A percentile compares a stretch with the other conserved stretches of the same genome.
These are phyloP conservation scores for Dictyostelium brefeldianum DNA, from an alignment of 78 protist species.

Conservation along the genomic window DNA sequence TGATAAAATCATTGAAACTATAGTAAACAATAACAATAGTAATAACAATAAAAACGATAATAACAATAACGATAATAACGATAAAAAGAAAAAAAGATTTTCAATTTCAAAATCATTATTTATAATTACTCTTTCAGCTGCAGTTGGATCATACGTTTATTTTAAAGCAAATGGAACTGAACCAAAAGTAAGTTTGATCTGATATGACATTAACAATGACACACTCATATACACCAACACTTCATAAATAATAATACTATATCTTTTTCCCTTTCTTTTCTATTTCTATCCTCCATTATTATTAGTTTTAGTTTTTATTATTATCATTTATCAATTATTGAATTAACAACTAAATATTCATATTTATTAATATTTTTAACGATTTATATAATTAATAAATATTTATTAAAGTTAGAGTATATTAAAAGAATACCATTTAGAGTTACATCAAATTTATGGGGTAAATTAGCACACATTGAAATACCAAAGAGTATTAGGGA, in stretches of 20 bases:
- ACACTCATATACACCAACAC: no score
- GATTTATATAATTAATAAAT: not conserved
- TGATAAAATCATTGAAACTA: not conserved
- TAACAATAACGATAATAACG: not conserved
- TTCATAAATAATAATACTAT: not conserved
- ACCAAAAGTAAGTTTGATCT: constrained; percentile 16
- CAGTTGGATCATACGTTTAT: not conserved
- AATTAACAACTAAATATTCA: not conserved
- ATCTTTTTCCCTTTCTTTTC: not conserved
- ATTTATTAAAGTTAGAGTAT: constrained; percentile 37
- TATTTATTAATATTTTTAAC: constrained; percentile 7
- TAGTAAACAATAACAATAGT: not conserved
- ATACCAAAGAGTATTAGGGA: constrained; percentile 33
- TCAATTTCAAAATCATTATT: not conserved
- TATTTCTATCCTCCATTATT: not conserved
- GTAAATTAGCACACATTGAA: constrained; percentile 59
- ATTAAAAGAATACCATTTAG: constrained; percentile 80
- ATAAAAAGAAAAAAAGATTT: not conserved
- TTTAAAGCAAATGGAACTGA: constrained; percentile 2
- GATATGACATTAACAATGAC: not conserved
- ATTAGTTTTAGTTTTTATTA: not conserved
- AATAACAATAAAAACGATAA: not conserved
- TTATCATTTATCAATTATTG: not conserved
- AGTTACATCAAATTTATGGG: constrained; percentile 75
- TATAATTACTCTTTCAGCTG: not conserved